These are phyloP conservation scores for Sequoia sempervirens DNA, from an alignment of 75 land plant species.

Conservation along the genomic window DNA sequence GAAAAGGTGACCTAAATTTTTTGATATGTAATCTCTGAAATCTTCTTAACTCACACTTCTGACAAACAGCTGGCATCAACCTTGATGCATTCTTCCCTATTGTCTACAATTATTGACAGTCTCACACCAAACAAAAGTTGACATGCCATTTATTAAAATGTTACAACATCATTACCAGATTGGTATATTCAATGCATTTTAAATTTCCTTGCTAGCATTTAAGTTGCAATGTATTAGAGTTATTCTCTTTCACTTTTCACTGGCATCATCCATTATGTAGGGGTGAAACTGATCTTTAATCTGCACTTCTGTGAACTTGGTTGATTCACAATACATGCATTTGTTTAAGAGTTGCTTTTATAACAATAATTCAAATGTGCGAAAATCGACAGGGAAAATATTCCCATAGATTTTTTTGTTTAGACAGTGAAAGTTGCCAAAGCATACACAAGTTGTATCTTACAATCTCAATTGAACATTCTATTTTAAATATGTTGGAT, in stretches of 20 bases:
- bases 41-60: not conserved
- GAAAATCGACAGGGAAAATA: too few species aligned
- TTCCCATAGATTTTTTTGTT: too few species aligned
- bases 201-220: not conserved
- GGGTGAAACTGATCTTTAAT: not conserved
- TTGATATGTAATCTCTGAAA: not conserved
- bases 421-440: too few species aligned
- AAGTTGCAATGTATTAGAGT: not conserved
- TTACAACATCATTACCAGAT: not conserved
- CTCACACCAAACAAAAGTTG: not conserved
- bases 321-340: not conserved
- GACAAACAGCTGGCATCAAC: not conserved
- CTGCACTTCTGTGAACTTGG: not conserved
- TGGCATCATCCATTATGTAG: not conserved
- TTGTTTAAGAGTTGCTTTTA: too few species aligned
- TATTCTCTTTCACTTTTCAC: not conserved
- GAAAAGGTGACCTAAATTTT: conserved; percentile 62
- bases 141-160: not conserved
- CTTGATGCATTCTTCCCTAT: conserved; percentile 4
- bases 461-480: not conserved
- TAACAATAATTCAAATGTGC: not conserved
- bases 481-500: too few species aligned
- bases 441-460: too few species aligned
- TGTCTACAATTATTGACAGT: not conserved
- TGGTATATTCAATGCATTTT: not conserved